Base-by-base conservation (phyloP, 805 yeast species). In the Trichomonascus vanleenenianus region DNA sequence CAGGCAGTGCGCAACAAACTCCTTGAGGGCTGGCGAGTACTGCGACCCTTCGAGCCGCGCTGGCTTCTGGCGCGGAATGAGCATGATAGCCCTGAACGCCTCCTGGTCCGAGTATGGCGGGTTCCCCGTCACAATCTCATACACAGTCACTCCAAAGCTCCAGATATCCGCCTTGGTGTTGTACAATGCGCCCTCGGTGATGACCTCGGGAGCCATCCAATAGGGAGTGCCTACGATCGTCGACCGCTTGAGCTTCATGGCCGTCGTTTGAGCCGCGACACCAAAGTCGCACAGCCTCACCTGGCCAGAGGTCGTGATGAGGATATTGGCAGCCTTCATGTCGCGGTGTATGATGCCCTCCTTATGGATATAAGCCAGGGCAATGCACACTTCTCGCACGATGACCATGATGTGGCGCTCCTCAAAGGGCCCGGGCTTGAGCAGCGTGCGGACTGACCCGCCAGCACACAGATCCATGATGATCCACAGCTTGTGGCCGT, bases 381-480 rank as follows among this genome's bases (percentile, higher is more conserved):
- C 97, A 7, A 78, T 59, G 36, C 89, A 68, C 35, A 87, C 63
- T 60, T 93, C 99, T 43, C 97, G 72, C 48, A 84, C 76, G 7
- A 93, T 78, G n/a, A 94, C 82, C 14, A 89, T 83, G 32, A 85
- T 78, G 59, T 84, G 82, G 57, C 73, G 73, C 58, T 93, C 99
- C 50, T 88, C 96, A 34, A 94, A 73, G 32, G 76, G 78, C 0
- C 98, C 98, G 0, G 97, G 88, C 57, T 81, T 78, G 47, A 91
- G 58, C 39, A 93, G 68, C 1, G 96, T 85, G 51, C 98, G 73
- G 46, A 86, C 77, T 1, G 95, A 84, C 0, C 99, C 99, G 12
- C 98, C 99, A 0, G 95, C 93, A 64, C 97, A 91, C 58, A 85
- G 79, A 59, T 93, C 99, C 97, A 93, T 93, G 48, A 93, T 80